Conservation (phyloP, 2,329 filamentous ascomycete genomes). For the Chrysoporthe puriensis region DNA sequence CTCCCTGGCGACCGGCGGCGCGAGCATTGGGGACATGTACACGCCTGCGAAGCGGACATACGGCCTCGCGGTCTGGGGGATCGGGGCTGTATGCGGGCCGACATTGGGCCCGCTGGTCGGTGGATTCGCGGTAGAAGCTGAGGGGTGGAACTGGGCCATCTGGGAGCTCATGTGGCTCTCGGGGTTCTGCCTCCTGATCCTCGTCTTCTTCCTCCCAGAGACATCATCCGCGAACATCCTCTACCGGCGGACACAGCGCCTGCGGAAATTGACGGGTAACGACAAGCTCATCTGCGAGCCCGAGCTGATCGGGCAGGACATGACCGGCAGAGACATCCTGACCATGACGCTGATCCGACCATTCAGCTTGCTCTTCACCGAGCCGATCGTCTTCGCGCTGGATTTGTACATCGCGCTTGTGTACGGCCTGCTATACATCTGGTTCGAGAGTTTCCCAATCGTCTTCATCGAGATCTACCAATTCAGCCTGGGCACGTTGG, state of each 20-base stretch:
- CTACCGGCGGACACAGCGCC: conserved; percentile 53
- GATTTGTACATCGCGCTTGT: conserved; percentile 58
- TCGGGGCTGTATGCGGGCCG: conserved; percentile 47
- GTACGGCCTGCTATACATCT: conserved; percentile 52
- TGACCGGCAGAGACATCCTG: conserved; percentile 44
- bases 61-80: conserved; percentile 62
- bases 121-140: conserved; percentile 60
- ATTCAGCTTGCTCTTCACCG: conserved; percentile 59
- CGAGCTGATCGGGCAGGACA: conserved; percentile 48
- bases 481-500: conserved; percentile 52
- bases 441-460: conserved; percentile 60
- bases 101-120: conserved; percentile 64
- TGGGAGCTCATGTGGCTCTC: conserved; percentile 67
- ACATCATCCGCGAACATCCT: conserved; percentile 59
- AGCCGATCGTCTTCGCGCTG: conserved; percentile 61
- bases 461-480: conserved; percentile 55
- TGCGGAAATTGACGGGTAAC: conserved; percentile 43
- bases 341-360: conserved; percentile 63
- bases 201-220: conserved; percentile 67
- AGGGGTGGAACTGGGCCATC: conserved; percentile 65
- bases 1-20: conserved; percentile 62
- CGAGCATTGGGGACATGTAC: conserved; percentile 57
- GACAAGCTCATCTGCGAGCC: conserved; percentile 57
- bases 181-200: conserved; percentile 58
- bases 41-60: conserved; percentile 61